Conservation (phyloP, 139 green algal species). For the Volvox africanus region DNA sequence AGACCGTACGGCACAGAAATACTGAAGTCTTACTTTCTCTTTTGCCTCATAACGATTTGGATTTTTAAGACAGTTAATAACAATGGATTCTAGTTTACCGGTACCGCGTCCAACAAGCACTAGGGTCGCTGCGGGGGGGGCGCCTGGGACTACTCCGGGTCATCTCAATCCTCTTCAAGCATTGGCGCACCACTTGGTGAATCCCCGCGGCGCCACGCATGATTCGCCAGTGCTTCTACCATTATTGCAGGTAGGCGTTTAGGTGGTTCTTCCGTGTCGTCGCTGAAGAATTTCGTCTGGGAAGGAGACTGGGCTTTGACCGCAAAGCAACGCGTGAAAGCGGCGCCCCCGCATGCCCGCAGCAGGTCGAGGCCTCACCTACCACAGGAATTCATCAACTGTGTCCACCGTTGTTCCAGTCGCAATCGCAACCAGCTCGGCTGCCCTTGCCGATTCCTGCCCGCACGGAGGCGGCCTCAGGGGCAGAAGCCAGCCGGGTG, state of each 20-base stretch:
- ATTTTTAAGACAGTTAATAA: neutral
- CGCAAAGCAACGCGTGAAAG: constrained; percentile 4
- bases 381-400: constrained; percentile 66
- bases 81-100: neutral
- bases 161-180: constrained; percentile 31
- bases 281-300: neutral
- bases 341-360: constrained; percentile 20
- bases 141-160: neutral
- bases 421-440: constrained; percentile 21
- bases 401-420: constrained; percentile 65
- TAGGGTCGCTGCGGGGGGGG: neutral
- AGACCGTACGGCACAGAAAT: neutral
- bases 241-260: constrained; percentile 49
- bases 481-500: neutral
- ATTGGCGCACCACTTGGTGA: constrained; percentile 30
- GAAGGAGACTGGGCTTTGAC: neutral
- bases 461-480: constrained; percentile 26
- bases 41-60: neutral
- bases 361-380: constrained; percentile 68
- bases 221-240: constrained; percentile 60
- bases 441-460: constrained; percentile 34
- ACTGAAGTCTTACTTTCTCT: neutral
- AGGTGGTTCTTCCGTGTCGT: no score
- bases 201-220: constrained; percentile 30
- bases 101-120: neutral